A percentile compares a stretch with the other conserved stretches of the same genome.
These are phyloP conservation scores for Gnetum montanum DNA, from an alignment of 75 land plant genomes.

Conservation along the genomic window DNA sequence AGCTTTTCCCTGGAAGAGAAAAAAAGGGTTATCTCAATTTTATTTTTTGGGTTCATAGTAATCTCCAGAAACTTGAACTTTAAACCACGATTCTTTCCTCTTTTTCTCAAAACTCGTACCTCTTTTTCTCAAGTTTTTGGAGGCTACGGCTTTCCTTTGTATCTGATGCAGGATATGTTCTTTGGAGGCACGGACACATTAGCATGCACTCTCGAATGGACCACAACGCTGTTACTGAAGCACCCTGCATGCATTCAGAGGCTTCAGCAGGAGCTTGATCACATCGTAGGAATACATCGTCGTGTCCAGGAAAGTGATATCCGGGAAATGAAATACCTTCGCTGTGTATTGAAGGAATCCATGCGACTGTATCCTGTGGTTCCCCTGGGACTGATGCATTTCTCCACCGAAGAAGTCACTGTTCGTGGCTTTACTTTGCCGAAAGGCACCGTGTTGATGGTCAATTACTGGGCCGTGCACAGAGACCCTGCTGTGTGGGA, in stretches of 20 bases:
- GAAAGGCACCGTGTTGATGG: neutral
- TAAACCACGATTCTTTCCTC: too few species aligned
- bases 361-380: neutral
- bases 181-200: neutral
- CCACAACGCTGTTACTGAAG: neutral
- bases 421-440: neutral
- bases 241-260: neutral
- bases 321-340: neutral
- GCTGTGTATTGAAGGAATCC: neutral
- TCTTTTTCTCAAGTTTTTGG: too few species aligned
- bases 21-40: too few species aligned
- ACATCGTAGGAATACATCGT: neutral
- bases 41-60: too few species aligned
- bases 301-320: neutral
- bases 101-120: too few species aligned
- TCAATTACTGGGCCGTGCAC: neutral
- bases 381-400: neutral
- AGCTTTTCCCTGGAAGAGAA: too few species aligned
- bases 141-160: too few species aligned
- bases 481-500: slow-evolving; percentile 1
- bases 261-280: neutral
- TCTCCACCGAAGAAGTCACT: neutral
- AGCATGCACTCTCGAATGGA: neutral
- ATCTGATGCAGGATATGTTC: neutral
- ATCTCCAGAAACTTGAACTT: too few species aligned